These are phyloP conservation scores for Irpex rosettiformis DNA, from an alignment of 1,284 basidiomycete genomes.

Conservation along the genomic window DNA sequence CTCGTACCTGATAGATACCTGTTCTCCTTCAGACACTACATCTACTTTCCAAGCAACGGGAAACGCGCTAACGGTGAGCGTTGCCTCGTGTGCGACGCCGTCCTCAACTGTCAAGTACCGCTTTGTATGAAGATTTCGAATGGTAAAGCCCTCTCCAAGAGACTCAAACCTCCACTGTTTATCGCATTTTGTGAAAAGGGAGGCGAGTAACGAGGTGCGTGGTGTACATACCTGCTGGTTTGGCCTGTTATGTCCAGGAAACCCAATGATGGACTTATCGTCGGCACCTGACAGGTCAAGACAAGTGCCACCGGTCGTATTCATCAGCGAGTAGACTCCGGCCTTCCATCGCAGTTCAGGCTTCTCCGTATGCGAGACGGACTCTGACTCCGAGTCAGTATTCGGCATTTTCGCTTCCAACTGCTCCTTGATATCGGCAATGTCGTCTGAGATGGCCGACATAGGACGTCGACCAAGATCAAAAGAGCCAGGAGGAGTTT, in stretches of 20 bases:
- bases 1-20: conserved; percentile 20
- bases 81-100: conserved; percentile 33
- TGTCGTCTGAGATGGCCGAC: background rate
- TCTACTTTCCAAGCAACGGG: conserved; percentile 25
- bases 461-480: conserved; percentile 3
- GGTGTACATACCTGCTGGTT: conserved; percentile 44
- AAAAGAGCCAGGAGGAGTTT: conserved; percentile 11
- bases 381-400: conserved; percentile 14
- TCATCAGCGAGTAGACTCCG: conserved; percentile 41
- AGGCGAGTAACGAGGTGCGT: background rate
- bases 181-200: background rate
- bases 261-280: conserved; percentile 47
- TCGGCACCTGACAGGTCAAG: conserved; percentile 54
- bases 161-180: conserved; percentile 45
- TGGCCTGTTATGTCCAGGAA: conserved; percentile 34
- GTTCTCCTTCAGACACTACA: conserved; percentile 14
- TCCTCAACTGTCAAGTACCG: conserved; percentile 41
- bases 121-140: conserved; percentile 37
- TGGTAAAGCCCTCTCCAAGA: conserved; percentile 36
- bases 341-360: conserved; percentile 18
- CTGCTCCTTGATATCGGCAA: background rate
- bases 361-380: conserved; percentile 7
- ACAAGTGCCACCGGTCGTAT: conserved; percentile 45
- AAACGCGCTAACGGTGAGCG: conserved; percentile 28
- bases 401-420: conserved; percentile 5